phyloP scores from a whole-genome alignment of 768 basidiomycete species.

The Cystofilobasidium capitatum region DNA sequence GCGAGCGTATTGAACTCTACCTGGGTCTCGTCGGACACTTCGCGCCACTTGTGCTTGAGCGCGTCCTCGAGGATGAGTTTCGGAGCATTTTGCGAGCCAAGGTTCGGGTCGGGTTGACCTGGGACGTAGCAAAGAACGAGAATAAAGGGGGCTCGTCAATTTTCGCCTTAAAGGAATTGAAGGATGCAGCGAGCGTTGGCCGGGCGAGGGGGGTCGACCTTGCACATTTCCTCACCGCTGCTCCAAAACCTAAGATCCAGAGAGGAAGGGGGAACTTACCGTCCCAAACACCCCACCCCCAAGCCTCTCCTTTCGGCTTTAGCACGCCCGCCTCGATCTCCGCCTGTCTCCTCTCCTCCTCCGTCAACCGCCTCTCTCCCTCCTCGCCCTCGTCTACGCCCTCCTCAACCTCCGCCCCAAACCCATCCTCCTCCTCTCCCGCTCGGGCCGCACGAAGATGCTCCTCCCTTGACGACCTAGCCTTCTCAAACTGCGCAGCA shows the following conservation, averaged over 20 bases:
- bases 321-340: neutral
- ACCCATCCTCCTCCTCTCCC: slow-evolving; percentile 16
- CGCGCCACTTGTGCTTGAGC: slow-evolving; percentile 10
- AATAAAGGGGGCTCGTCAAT: too few species aligned
- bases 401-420: slow-evolving; percentile 1
- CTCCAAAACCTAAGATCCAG: neutral
- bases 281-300: neutral
- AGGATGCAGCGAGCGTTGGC: too few species aligned
- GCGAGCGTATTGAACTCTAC: neutral
- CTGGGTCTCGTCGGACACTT: neutral
- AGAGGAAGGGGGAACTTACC: neutral
- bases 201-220: too few species aligned
- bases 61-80: neutral
- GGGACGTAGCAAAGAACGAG: too few species aligned
- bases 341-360: neutral
- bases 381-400: neutral
- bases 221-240: neutral
- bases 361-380: neutral
- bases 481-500: neutral
- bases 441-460: neutral
- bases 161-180: too few species aligned
- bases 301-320: slow-evolving; percentile 17
- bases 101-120: neutral
- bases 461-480: neutral
- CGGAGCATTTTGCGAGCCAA: neutral